Evolutionary conservation across 257 asterid species (phyloP).

Genomic region (Nicotiana undulata): DNA sequence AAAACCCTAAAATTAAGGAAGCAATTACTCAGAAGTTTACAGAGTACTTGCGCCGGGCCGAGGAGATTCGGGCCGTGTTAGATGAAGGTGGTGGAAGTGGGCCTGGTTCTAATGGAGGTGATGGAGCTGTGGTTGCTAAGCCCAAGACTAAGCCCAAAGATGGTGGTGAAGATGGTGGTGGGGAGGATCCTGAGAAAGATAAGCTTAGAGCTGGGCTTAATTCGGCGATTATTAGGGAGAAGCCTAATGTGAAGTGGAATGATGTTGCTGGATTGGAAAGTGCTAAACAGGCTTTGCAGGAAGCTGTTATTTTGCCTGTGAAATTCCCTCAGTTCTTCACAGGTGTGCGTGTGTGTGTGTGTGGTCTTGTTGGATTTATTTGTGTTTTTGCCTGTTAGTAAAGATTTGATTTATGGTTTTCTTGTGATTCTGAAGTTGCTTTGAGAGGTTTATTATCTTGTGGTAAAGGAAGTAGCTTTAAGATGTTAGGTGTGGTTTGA

Average conservation of each 20-base stretch:
- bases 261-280: constrained; percentile 99
- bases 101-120: constrained; percentile 68
- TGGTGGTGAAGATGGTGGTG: constrained; percentile 48
- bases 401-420: background rate
- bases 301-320: constrained; percentile 95
- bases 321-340: constrained; percentile 97
- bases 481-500: background rate
- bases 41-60: constrained; percentile 93
- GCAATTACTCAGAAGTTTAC: constrained; percentile 94
- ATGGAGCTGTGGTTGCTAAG: constrained; percentile 78
- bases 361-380: background rate
- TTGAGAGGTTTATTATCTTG: background rate
- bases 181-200: constrained; percentile 86
- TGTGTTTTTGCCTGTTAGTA: background rate
- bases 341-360: constrained; percentile 29
- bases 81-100: constrained; percentile 97
- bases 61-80: constrained; percentile 87
- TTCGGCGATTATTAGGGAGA: constrained; percentile 91
- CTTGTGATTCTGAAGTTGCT: background rate
- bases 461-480: background rate
- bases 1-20: constrained; percentile 90
- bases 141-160: constrained; percentile 87
- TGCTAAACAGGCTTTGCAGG: constrained; percentile 96
- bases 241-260: constrained; percentile 94
- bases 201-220: constrained; percentile 83